Evolutionary conservation across 2,329 filamentous ascomycete genomes (phyloP).

Genomic region (Aspergillus felis): DNA sequence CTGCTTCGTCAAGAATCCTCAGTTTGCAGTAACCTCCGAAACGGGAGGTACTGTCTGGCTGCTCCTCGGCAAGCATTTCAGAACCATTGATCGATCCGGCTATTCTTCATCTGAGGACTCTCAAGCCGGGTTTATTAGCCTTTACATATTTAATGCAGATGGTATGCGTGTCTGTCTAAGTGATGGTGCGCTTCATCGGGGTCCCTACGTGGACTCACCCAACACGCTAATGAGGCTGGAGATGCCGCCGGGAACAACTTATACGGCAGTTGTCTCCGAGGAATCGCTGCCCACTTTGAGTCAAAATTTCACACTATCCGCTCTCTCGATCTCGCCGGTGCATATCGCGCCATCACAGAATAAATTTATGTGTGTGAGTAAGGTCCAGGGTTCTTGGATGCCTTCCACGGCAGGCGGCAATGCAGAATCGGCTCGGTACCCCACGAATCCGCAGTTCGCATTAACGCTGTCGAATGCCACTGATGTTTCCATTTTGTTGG

Average conservation of each 20-base stretch:
- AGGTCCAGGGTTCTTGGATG: constrained; percentile 67
- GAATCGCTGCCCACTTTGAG: constrained; percentile 68
- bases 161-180: constrained; percentile 71
- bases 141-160: constrained; percentile 71
- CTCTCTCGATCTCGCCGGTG: constrained; percentile 67
- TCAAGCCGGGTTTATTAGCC: constrained; percentile 76
- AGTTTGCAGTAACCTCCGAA: constrained; percentile 53
- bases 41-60: constrained; percentile 70
- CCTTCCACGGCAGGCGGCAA: constrained; percentile 79
- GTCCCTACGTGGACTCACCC: constrained; percentile 88
- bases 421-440: constrained; percentile 69
- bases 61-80: constrained; percentile 80
- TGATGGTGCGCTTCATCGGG: constrained; percentile 67
- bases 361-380: constrained; percentile 56
- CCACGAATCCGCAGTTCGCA: constrained; percentile 82
- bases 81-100: constrained; percentile 48
- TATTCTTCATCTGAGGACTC: constrained; percentile 42
- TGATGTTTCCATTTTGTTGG: constrained; percentile 69
- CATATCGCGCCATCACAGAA: constrained; percentile 59
- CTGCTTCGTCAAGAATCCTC: constrained; percentile 65
- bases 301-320: constrained; percentile 83
- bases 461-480: constrained; percentile 56
- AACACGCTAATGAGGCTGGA: constrained; percentile 81
- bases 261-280: constrained; percentile 70
- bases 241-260: constrained; percentile 47